Conservation (phyloP, 345 rosid species). For the Bruguiera gymnorhiza region DNA sequence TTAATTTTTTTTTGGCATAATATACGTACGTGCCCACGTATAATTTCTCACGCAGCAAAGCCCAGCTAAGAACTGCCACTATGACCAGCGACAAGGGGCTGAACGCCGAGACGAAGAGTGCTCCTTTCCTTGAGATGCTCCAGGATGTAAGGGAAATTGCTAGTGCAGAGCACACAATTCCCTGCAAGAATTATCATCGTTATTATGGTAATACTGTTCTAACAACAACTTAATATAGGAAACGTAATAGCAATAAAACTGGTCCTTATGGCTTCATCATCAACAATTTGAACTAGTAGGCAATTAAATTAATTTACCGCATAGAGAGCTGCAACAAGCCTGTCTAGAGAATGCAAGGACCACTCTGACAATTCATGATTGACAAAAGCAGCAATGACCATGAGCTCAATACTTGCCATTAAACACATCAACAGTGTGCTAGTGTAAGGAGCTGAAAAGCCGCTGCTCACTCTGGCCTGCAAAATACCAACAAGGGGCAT, state of each 20-base stretch:
- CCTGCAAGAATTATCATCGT: constrained; percentile 37
- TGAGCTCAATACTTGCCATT: constrained; percentile 65
- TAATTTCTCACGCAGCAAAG: constrained; percentile 70
- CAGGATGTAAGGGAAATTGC: constrained; percentile 66
- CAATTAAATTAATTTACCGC: constrained; percentile 39
- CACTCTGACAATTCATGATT: constrained; percentile 49
- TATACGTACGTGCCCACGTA: constrained; percentile 67
- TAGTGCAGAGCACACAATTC: constrained; percentile 65
- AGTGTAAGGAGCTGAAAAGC: constrained; percentile 80
- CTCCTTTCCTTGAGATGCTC: constrained; percentile 71
- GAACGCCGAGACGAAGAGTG: constrained; percentile 84
- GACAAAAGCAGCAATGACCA: constrained; percentile 35
- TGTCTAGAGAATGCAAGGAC: constrained; percentile 54
- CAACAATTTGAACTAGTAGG: background rate
- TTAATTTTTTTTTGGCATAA: background rate
- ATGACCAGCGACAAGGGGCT: constrained; percentile 70
- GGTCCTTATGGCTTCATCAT: no score
- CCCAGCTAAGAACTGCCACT: constrained; percentile 77
- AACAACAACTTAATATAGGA: no score
- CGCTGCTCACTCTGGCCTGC: constrained; percentile 61
- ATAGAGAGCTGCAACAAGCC: constrained; percentile 65
- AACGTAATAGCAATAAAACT: no score
- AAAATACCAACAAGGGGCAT: background rate
- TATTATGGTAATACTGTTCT: no score
- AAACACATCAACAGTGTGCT: constrained; percentile 65